Conservation (phyloP, 495 filamentous ascomycete species). For the Neurospora sp. region DNA sequence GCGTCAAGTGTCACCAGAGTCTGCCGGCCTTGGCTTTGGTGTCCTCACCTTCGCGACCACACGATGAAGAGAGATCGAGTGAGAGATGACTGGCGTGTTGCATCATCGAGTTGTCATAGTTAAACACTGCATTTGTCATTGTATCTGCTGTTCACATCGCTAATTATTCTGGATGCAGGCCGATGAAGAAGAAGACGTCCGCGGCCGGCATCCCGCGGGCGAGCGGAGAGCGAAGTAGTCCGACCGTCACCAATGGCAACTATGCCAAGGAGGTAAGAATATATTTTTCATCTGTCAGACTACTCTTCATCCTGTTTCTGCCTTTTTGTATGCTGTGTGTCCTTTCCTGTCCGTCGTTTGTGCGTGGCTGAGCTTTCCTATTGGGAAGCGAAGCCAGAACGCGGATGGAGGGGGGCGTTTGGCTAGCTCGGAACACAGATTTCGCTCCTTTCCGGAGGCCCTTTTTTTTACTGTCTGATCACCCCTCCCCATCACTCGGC, state of each 20-base stretch:
- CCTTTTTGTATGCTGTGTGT: slow-evolving; percentile 1
- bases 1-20: neutral
- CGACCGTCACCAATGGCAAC: slow-evolving; percentile 30
- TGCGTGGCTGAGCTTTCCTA: neutral
- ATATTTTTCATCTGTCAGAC: slow-evolving; percentile 6
- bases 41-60: neutral
- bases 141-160: slow-evolving; percentile 2
- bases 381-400: neutral
- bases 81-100: neutral
- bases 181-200: slow-evolving; percentile 47
- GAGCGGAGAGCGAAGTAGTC: slow-evolving; percentile 40
- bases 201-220: slow-evolving; percentile 41
- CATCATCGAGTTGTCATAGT: neutral
- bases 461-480: neutral
- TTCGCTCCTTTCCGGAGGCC: neutral
- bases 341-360: slow-evolving; percentile 1
- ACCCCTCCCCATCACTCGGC: neutral
- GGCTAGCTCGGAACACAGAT: neutral
- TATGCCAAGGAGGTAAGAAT: slow-evolving; percentile 33
- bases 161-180: slow-evolving; percentile 22
- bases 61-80: neutral
- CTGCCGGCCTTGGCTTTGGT: neutral
- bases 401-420: neutral
- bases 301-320: slow-evolving; percentile 1
- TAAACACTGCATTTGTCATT: neutral